These are phyloP conservation scores for Tuber microsphaerosporum DNA, from an alignment of 495 filamentous ascomycete species.

Conservation along the genomic window DNA sequence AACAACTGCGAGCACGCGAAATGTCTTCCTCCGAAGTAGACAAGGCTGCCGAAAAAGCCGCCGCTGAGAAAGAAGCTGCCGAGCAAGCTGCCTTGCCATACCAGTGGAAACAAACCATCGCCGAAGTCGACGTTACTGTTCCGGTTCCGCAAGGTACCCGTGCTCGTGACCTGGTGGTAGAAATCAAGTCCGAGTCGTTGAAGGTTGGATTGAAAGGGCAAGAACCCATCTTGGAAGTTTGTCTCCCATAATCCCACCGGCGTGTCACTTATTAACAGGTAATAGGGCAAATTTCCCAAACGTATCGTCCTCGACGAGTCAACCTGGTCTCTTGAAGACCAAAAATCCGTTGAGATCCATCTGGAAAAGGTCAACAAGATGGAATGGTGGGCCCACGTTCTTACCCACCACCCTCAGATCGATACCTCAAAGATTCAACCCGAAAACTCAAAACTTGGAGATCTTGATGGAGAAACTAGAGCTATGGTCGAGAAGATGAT, in stretches of 20 bases:
- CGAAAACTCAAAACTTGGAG: constrained; percentile 79
- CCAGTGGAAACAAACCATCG: constrained; percentile 96
- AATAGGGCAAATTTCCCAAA: constrained; percentile 76
- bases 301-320: constrained; percentile 73
- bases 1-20: background rate
- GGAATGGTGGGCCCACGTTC: constrained; percentile 95
- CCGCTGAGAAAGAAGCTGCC: constrained; percentile 67
- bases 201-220: constrained; percentile 83
- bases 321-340: constrained; percentile 83
- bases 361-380: constrained; percentile 95
- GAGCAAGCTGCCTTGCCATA: constrained; percentile 92
- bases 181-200: constrained; percentile 70
- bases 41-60: constrained; percentile 58
- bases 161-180: constrained; percentile 74
- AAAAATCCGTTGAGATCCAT: constrained; percentile 77
- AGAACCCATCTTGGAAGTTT: constrained; percentile 74
- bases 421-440: constrained; percentile 92
- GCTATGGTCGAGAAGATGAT: constrained; percentile 99
- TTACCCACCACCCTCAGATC: constrained; percentile 75
- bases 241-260: constrained; percentile 7
- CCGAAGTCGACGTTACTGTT: constrained; percentile 75
- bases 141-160: constrained; percentile 71
- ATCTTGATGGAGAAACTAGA: constrained; percentile 91
- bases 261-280: background rate
- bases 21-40: constrained; percentile 49